A percentile compares a stretch with the other conserved stretches of the same genome.
These are phyloP conservation scores for Naganishia friedmannii DNA, from an alignment of 768 basidiomycete genomes.

Conservation along the genomic window DNA sequence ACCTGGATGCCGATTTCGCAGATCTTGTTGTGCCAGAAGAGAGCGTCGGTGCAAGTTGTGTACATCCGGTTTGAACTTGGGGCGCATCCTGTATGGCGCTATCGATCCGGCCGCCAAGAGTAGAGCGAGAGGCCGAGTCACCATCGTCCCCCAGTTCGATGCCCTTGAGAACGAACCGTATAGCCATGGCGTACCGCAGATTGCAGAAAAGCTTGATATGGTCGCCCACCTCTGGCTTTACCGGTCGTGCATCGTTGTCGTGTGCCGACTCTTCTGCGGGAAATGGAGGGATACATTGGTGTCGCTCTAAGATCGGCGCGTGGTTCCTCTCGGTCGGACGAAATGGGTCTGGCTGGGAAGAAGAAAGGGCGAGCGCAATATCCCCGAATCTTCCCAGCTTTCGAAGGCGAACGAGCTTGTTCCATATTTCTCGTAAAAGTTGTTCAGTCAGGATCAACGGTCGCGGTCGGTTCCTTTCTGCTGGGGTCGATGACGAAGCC, in stretches of 20 bases:
- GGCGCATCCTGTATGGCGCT: background rate
- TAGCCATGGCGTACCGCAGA: constrained; percentile 32
- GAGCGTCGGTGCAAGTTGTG: background rate
- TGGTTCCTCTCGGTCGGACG: background rate
- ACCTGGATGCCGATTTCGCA: background rate
- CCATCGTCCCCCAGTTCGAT: constrained; percentile 32
- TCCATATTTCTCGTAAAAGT: constrained; percentile 31
- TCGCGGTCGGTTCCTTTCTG: background rate
- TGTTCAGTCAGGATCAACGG: constrained; percentile 36
- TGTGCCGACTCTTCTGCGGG: background rate
- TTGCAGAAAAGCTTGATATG: constrained; percentile 44
- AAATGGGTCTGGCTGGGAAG: constrained; percentile 47
- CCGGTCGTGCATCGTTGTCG: constrained; percentile 31
- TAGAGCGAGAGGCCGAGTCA: background rate
- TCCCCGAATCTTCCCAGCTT: constrained; percentile 30
- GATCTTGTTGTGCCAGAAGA: background rate
- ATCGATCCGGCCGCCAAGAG: background rate
- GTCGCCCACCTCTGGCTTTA: constrained; percentile 35
- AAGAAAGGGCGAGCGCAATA: constrained; percentile 35
- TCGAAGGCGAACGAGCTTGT: constrained; percentile 31
- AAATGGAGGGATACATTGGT: background rate
- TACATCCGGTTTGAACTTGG: background rate
- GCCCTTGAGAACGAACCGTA: constrained; percentile 39
- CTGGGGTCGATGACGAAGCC: background rate
- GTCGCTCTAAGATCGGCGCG: background rate